phyloP scores from a whole-genome alignment of 73 alveolate species.

The Paramecium sonneborni region DNA sequence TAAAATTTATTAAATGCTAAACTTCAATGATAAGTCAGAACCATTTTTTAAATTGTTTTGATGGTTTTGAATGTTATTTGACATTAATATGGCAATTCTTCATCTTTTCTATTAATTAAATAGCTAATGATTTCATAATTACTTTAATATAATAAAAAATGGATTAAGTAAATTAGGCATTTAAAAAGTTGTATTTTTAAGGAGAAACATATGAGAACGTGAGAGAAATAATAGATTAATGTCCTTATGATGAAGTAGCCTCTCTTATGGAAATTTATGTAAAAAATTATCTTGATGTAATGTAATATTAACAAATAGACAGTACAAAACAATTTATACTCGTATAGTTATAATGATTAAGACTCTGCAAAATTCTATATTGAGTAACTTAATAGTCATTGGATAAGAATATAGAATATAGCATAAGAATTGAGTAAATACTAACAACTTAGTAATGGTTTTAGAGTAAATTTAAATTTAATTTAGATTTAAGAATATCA shows the following conservation, averaged over 20 bases:
- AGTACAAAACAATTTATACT: not conserved
- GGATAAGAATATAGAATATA: not conserved
- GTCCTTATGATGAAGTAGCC: not conserved
- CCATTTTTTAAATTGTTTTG: not conserved
- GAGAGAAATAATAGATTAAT: not conserved
- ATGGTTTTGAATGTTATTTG: not conserved
- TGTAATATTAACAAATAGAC: not conserved
- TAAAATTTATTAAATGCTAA: not conserved
- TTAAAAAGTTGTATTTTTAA: not conserved
- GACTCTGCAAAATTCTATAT: not conserved
- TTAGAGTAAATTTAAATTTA: not conserved
- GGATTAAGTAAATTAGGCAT: not conserved
- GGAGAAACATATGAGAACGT: not conserved
- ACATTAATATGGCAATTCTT: not conserved
- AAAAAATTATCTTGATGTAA: not conserved
- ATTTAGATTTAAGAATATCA: not conserved
- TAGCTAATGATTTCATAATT: not conserved
- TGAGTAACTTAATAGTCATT: not conserved
- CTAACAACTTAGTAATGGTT: not conserved
- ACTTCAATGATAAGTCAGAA: not conserved
- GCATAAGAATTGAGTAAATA: not conserved
- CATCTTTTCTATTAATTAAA: not conserved
- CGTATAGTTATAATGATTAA: not conserved
- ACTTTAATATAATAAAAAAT: not conserved
- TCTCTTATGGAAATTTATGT: not conserved